phyloP scores from a whole-genome alignment of 352 stramenopile species.

The Globisporangium mamillatum region DNA sequence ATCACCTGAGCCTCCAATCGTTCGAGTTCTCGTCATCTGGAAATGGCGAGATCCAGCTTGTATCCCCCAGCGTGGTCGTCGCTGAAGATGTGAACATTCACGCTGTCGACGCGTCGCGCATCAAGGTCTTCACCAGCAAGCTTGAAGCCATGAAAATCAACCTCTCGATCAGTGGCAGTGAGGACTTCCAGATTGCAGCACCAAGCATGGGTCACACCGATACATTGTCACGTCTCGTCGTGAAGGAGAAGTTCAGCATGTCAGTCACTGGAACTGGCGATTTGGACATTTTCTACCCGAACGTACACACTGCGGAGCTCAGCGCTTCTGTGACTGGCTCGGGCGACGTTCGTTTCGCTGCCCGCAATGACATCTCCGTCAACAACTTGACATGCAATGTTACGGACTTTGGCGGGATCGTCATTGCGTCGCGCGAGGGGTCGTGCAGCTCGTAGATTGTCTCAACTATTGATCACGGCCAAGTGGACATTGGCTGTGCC shows the following conservation, averaged over 20 bases:
- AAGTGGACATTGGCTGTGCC: constrained; percentile 15
- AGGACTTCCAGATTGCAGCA: background rate
- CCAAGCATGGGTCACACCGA: background rate
- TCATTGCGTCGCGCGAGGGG: constrained; percentile 10
- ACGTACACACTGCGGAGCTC: background rate
- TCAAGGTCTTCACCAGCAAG: constrained; percentile 2
- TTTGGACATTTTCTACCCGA: constrained; percentile 7
- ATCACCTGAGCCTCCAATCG: constrained; percentile 2
- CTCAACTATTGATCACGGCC: constrained; percentile 17
- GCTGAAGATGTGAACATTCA: background rate
- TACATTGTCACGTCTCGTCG: background rate
- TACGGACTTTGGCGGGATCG: constrained; percentile 18
- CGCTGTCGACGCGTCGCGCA: background rate
- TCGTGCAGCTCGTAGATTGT: constrained; percentile 7
- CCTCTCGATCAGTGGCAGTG: background rate
- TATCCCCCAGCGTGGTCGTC: background rate
- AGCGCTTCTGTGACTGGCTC: background rate
- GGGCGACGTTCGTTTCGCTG: background rate
- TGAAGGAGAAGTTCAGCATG: background rate
- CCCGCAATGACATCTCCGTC: background rate
- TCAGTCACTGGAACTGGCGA: background rate
- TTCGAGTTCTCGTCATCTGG: constrained; percentile 1
- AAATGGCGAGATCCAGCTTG: background rate
- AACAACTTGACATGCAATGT: constrained; percentile 9
- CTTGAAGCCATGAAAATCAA: background rate